Base-by-base conservation (phyloP, 441 rosid genomes). In the Geranium incanum region DNA sequence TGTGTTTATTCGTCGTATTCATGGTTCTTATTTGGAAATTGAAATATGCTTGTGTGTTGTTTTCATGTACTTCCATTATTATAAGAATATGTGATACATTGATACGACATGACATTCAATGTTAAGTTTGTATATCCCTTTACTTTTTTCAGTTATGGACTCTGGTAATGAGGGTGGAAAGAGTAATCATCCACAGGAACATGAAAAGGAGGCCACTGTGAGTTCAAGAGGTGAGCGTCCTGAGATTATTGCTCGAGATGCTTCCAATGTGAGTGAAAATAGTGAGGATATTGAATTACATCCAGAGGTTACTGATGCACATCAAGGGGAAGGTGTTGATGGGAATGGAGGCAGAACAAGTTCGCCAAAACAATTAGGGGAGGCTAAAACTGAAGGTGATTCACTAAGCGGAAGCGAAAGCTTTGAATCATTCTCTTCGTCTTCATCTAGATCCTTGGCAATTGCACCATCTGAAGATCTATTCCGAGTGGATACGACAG, bases 61-160 rank as follows among this genome's bases (percentile, higher is more conserved):
- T 1, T 57, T 15, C 12, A 18, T 28, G 1, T 19, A 43, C 50
- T 43, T 6, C 50, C 11, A 7, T 43, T 43, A 43, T 11, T 43
- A 43, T 43, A 43, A 43, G 11, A 43, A 43, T 6, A 43, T 39
- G 8, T 39, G 8, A 28, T 28, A 28, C 33, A 28, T 28, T 4
- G 43, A 39, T 39, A 39, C 43, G 8, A 39, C 43, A 7, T 43
- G 50, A 7, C n/a, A 45, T 11, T 45, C 55, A 45, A 45, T 45
- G 55, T n/a, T 45, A 45, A 45, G 55, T 45, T 0, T 18, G 55
- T 11, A 4, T 18, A 18, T 57, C 64, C 64, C 28, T 57, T 16
- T 57, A 57, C 64, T 72, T 74, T 72, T 74, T 71, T 66, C 80
- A 78, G 88, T 59, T 72, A 88, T 84, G 93, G 84, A 71, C 66